Evolutionary conservation across 78 protist genomes (phyloP).

Genomic region (Capsaspora owczarzaki): DNA sequence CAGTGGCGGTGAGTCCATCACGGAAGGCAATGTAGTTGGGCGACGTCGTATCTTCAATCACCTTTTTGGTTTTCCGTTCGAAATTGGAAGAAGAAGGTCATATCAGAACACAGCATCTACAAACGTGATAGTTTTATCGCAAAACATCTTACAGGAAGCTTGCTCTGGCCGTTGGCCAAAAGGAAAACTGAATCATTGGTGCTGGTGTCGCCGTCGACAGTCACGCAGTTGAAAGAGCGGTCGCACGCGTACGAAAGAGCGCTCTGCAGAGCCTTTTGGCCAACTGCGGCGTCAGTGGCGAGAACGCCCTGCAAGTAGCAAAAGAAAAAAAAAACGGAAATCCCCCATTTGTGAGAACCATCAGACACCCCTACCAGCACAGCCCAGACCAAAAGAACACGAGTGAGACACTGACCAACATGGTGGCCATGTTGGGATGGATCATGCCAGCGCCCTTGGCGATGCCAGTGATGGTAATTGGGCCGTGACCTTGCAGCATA

Average conservation of each 20-base stretch:
- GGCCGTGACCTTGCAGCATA: not conserved
- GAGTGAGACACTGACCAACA: not conserved
- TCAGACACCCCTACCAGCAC: no score
- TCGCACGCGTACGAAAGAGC: slow-evolving; percentile 37
- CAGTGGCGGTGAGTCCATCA: slow-evolving; percentile 21
- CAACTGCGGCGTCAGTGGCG: slow-evolving; percentile 42
- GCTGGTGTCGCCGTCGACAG: slow-evolving; percentile 58
- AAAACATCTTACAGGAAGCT: no score
- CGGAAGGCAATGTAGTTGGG: slow-evolving; percentile 13
- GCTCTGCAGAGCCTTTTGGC: slow-evolving; percentile 2
- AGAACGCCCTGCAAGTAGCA: slow-evolving; percentile 41
- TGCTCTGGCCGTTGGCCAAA: slow-evolving; percentile 32
- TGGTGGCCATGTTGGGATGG: slow-evolving; percentile 56
- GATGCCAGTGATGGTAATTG: slow-evolving; percentile 36
- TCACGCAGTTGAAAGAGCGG: slow-evolving; percentile 51
- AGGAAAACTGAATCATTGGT: slow-evolving; percentile 53
- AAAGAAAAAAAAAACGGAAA: no score
- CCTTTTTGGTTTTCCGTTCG: no score
- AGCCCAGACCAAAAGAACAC: no score
- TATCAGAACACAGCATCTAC: no score
- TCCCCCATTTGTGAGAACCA: no score
- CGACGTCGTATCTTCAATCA: not conserved
- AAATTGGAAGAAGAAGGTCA: no score
- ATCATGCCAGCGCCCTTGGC: slow-evolving; percentile 75
- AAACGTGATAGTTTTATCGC: no score